These are phyloP conservation scores for Claviceps digitariae DNA, from an alignment of 2,329 filamentous ascomycete species.

Conservation along the genomic window DNA sequence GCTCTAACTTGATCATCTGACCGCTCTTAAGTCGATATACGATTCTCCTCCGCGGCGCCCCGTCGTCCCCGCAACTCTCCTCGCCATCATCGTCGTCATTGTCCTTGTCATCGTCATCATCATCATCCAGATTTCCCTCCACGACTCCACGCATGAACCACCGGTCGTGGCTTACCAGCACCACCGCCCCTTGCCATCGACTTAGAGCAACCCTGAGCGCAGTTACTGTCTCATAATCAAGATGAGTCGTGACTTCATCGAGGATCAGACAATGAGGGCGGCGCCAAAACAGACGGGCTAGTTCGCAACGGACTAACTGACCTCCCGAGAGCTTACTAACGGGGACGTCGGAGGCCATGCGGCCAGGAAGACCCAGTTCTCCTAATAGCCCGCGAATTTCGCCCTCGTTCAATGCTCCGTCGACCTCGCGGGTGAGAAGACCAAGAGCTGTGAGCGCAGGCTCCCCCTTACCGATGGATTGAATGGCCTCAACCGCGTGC, in stretches of 20 bases:
- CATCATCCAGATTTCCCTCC: constrained; percentile 21
- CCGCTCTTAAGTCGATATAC: constrained; percentile 50
- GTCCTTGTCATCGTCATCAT: background rate
- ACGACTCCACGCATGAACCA: constrained; percentile 67
- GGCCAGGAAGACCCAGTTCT: constrained; percentile 56
- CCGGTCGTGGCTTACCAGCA: constrained; percentile 70
- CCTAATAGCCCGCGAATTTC: constrained; percentile 53
- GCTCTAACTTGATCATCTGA: constrained; percentile 38
- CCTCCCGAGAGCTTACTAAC: constrained; percentile 64
- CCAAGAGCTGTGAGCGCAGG: constrained; percentile 49
- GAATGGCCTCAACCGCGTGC: constrained; percentile 59
- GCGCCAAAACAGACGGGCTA: constrained; percentile 55
- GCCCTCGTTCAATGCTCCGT: constrained; percentile 46
- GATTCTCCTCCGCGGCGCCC: constrained; percentile 31
- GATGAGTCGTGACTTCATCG: constrained; percentile 73
- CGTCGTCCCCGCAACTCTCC: constrained; percentile 22
- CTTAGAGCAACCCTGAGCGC: constrained; percentile 54
- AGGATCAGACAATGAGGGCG: constrained; percentile 61
- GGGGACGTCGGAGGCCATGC: constrained; percentile 59
- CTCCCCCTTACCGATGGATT: constrained; percentile 34
- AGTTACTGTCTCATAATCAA: constrained; percentile 69
- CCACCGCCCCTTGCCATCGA: constrained; percentile 57
- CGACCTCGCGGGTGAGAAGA: constrained; percentile 43
- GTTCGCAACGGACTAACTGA: constrained; percentile 53
- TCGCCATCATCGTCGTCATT: constrained; percentile 18